Percentiles rank a stretch among this genome's conserved stretches.
Conservation (phyloP, 73 alveolate species). For the Paramecium caudatum region DNA sequence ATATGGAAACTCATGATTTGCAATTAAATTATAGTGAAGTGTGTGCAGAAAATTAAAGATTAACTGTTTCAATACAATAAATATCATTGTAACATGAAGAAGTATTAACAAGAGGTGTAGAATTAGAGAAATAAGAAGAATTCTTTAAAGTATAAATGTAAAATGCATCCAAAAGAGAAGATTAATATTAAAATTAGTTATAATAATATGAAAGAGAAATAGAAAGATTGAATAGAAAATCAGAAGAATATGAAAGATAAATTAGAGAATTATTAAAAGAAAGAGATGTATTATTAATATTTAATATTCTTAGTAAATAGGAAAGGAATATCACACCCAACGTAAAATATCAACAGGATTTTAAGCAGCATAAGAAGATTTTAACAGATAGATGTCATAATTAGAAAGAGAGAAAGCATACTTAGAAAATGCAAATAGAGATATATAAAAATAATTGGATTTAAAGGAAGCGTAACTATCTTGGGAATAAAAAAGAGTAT, state of each 20-base stretch:
- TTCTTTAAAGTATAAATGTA: slow-evolving; percentile 19
- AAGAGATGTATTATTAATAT: slow-evolving; percentile 14
- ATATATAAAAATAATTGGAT: slow-evolving; percentile 36
- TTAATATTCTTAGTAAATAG: not conserved
- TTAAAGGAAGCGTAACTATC: slow-evolving; percentile 31
- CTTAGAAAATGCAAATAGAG: slow-evolving; percentile 29
- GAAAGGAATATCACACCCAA: slow-evolving; percentile 20
- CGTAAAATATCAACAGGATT: slow-evolving; percentile 47
- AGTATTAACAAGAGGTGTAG: slow-evolving; percentile 48
- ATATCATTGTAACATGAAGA: slow-evolving; percentile 67
- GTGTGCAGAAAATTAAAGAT: slow-evolving; percentile 77
- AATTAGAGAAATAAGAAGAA: slow-evolving; percentile 71
- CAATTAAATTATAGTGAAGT: slow-evolving; percentile 64
- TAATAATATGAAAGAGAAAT: slow-evolving; percentile 55
- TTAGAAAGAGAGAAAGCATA: slow-evolving; percentile 58
- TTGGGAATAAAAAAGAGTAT: slow-evolving; percentile 57
- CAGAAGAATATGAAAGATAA: slow-evolving; percentile 66
- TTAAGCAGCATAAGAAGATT: slow-evolving; percentile 21
- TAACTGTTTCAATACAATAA: slow-evolving; percentile 39
- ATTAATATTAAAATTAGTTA: slow-evolving; percentile 17
- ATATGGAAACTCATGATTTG: slow-evolving; percentile 71
- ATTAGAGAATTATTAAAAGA: slow-evolving; percentile 26
- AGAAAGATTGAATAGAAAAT: slow-evolving; percentile 56
- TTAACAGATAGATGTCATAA: slow-evolving; percentile 53
- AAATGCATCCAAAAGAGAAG: slow-evolving; percentile 50